Evolutionary conservation across 306 rosid genomes (phyloP), one percentile per base, ranked within the genome.

Genomic region (Lagenaria siceraria): DNA sequence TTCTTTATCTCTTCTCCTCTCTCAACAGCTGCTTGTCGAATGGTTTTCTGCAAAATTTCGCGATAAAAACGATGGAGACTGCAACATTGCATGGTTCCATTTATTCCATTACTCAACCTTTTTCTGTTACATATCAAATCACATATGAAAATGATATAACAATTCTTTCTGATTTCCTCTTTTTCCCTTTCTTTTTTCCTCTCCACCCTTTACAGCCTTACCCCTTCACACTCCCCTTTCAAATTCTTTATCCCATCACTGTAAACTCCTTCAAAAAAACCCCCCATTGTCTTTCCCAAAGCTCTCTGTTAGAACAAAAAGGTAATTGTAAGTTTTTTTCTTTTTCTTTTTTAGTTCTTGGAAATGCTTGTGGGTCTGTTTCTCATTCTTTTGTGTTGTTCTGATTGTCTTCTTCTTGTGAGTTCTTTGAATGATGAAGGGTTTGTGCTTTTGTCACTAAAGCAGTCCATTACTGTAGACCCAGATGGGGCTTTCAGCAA

Each of bases 341-440:
- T 46, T 46, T 46, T 46, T 0, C 18, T 46, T 46, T 46, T 46
- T 46, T 46, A 46, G 21, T 51, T 79, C 22, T 77, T 83, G 83
- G 86, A 79, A 78, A 89, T 95, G 99, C 48, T 80, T 56, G 82
- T 88, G 35, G 36, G 76, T 69, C 78, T 75, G 35, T 59, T 84
- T 53, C 31, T 87, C 61, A 58, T 81, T 75, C 84, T 80, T 74
- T 81, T 81, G 52, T 89, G 69, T 80, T 81, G 77, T 84, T 69
- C 86, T 77, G 55, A 81, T 81, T 51, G 81, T 65, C 58, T 83
- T 29, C 78, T 82, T 70, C 71, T 84, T 24, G 81, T 83, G 58
- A 33, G 74, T 77, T 84, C 96, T 56, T 86, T 95, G 53, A 95
- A 89, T 81, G 89, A 78, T n/a, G 97, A 95, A 85, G 99, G 93